Evolutionary conservation across 2,329 filamentous ascomycete species (phyloP), one percentile per base, ranked within the genome.

Genomic region (Sclerotinia trifoliorum): DNA sequence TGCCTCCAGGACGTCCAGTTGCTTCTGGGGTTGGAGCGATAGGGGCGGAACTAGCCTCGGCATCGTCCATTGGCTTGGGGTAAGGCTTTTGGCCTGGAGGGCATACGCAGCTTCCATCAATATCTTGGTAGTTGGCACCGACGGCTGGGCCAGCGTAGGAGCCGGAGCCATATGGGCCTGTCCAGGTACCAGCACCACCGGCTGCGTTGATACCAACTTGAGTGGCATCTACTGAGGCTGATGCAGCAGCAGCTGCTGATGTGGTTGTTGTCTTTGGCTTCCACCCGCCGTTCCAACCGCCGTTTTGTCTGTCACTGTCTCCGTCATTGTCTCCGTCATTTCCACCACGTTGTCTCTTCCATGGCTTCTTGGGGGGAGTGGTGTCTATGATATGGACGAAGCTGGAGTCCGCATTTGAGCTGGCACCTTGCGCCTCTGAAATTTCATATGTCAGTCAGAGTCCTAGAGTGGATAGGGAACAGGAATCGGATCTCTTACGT

Each of bases 101-200:
- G n/a, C 60, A 63, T 5, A 26, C 32, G n/a, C 60, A 63, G 29
- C 13, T 35, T 49, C 58, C 58, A 35, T 61, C 58, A 17, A 61
- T 61, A 8, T 61, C 44, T 49, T 61, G 58, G 29, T 10, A n/a
- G n/a, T 48, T 48, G 44, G 21, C 58, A 62, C 58, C 58, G 26
- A 26, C 26, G 2, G 58, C 19, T n/a, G 44, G 44, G 42, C 44
- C 58, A 49, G 19, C 58, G 17, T 49, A n/a, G 21, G 44, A 10
- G 44, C 13, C 3, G 13, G 58, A 19, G 8, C 58, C 44, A 21
- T 15, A 10, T n/a, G 19, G 26, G 13, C 26, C 13, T 17, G 44
- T 3, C 15, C 13, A 46, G 29, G 58, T 17, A 3, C 11, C 21
- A 5, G 58, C 26, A 24, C 58, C 58, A 2, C 44, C 42, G 6